These are phyloP conservation scores for Tuber umbilicatum DNA, from an alignment of 495 filamentous ascomycete species.

Conservation along the genomic window DNA sequence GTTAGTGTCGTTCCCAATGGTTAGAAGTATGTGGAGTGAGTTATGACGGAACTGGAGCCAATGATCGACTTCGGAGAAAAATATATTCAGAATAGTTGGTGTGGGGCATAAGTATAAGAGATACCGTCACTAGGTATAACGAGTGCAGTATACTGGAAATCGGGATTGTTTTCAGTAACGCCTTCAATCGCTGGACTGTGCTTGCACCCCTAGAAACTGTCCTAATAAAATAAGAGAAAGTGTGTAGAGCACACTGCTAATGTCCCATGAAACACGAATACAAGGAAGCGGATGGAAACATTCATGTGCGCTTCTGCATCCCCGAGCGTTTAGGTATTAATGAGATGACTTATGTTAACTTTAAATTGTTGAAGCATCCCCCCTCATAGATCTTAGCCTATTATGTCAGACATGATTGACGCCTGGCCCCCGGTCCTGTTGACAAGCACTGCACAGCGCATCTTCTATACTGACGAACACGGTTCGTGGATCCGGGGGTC, in stretches of 20 bases:
- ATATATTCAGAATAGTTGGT: neutral
- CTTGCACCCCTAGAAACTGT: neutral
- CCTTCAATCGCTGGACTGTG: neutral
- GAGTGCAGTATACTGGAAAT: neutral
- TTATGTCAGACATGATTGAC: neutral
- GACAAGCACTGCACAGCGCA: neutral
- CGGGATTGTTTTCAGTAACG: neutral
- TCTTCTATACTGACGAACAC: neutral
- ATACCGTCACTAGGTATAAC: neutral
- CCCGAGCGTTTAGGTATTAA: neutral
- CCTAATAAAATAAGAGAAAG: neutral
- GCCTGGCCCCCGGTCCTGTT: neutral
- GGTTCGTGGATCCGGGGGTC: neutral
- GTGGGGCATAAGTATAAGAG: neutral
- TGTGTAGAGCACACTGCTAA: neutral
- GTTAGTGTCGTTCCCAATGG: neutral
- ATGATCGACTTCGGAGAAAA: neutral
- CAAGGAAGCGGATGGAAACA: neutral
- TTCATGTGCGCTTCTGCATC: neutral
- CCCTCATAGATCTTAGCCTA: neutral
- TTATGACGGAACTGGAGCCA: neutral
- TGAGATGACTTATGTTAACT: neutral
- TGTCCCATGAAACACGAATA: neutral
- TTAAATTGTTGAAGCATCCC: neutral
- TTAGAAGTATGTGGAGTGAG: neutral